Conservation (phyloP, 768 basidiomycete species). For the Coprinopsis strossmayeri region DNA sequence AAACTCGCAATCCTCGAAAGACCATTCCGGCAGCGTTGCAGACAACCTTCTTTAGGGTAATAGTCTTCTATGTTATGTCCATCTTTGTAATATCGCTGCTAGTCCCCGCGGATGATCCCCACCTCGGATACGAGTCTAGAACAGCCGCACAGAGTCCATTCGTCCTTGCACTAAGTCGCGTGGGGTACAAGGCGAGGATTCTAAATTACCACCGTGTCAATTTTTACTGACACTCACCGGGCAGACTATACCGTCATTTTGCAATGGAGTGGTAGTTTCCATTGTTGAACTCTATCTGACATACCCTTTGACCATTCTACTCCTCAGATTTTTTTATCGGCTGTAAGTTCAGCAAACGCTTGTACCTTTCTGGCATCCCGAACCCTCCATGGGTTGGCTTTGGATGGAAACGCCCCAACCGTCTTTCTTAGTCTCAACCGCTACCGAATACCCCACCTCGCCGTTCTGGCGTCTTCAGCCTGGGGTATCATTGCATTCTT, state of each 20-base stretch:
- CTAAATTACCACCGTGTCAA: background rate
- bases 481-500: conserved; percentile 23
- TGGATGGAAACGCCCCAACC: conserved; percentile 30
- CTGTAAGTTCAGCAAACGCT: conserved; percentile 55
- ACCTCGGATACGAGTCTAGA: conserved; percentile 18
- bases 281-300: background rate
- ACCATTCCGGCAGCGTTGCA: conserved; percentile 62
- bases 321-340: conserved; percentile 40
- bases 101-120: conserved; percentile 51
- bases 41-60: conserved; percentile 38
- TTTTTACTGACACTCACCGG: background rate
- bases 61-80: conserved; percentile 43
- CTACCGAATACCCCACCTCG: conserved; percentile 24
- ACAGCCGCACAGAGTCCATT: conserved; percentile 60
- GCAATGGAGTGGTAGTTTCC: conserved; percentile 52
- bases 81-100: conserved; percentile 61
- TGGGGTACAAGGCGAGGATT: conserved; percentile 48
- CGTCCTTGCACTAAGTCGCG: conserved; percentile 60
- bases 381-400: conserved; percentile 31
- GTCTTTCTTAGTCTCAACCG: conserved; percentile 25
- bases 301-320: background rate
- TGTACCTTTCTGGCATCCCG: conserved; percentile 39
- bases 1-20: conserved; percentile 57
- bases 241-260: conserved; percentile 25
- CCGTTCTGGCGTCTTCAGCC: conserved; percentile 18